These are phyloP conservation scores for Penium margaritaceum DNA, from an alignment of 139 green algal genomes.

Conservation along the genomic window DNA sequence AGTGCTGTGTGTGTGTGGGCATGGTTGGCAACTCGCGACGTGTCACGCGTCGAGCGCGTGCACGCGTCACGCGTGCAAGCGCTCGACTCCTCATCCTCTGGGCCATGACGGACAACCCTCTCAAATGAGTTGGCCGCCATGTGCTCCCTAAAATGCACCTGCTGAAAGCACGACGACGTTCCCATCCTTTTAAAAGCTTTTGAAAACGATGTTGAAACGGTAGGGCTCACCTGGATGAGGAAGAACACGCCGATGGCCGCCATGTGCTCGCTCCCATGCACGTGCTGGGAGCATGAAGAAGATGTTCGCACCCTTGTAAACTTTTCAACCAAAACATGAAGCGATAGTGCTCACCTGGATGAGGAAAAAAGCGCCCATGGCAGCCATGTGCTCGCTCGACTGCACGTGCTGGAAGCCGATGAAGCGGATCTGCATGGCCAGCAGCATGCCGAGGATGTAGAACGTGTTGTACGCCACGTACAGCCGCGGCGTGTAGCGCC, in stretches of 20 bases:
- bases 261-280: slow-evolving; percentile 44
- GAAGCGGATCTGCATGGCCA: slow-evolving; percentile 53
- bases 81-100: neutral
- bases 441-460: slow-evolving; percentile 49
- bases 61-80: neutral
- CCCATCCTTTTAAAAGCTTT: neutral
- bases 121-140: neutral
- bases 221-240: slow-evolving; percentile 51
- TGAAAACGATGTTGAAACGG: neutral
- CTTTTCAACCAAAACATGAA: neutral
- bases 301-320: neutral
- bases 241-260: slow-evolving; percentile 44
- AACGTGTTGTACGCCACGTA: slow-evolving; percentile 47
- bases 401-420: slow-evolving; percentile 51
- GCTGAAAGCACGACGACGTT: neutral
- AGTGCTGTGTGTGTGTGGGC: too few relatives aligned
- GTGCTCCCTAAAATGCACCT: neutral
- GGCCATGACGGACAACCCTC: neutral
- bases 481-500: slow-evolving; percentile 34
- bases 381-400: slow-evolving; percentile 37
- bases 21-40: too few relatives aligned
- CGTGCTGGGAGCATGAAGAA: too few relatives aligned
- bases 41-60: neutral
- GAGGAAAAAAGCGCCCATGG: neutral
- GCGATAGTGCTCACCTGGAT: neutral